These are phyloP conservation scores for Pseudonitzschia delicatissima DNA, from an alignment of 108 stramenopile genomes.

Conservation along the genomic window DNA sequence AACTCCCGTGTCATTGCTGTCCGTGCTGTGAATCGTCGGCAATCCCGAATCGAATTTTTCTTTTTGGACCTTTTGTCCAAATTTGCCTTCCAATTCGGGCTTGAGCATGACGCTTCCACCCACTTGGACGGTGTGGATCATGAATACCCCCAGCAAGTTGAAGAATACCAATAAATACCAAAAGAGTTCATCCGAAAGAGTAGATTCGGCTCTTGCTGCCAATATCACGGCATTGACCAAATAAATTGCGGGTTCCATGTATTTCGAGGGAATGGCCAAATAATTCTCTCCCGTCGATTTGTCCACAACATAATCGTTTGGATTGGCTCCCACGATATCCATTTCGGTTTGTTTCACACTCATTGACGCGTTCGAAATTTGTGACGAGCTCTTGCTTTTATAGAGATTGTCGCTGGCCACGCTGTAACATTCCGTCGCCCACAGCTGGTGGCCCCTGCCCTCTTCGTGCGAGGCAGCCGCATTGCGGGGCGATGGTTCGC, in stretches of 20 bases:
- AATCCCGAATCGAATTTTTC: neutral
- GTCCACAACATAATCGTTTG: conserved; percentile 6
- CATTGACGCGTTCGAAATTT: too few species aligned
- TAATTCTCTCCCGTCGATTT: conserved; percentile 2
- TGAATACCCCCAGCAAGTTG: conserved; percentile 47
- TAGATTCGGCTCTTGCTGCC: conserved; percentile 34
- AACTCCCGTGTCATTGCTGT: neutral
- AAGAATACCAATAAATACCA: conserved; percentile 60
- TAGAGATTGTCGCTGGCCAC: too few species aligned
- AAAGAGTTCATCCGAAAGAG: conserved; percentile 42
- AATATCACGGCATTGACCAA: conserved; percentile 48
- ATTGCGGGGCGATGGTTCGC: neutral
- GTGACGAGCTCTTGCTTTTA: too few species aligned
- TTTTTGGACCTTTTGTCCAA: neutral
- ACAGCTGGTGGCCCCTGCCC: conserved; percentile 33
- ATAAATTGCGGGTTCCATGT: conserved; percentile 19
- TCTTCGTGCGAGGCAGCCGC: neutral
- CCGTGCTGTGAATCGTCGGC: neutral
- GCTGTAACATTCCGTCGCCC: conserved; percentile 35
- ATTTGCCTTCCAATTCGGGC: neutral
- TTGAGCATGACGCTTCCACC: conserved; percentile 19
- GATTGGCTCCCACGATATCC: neutral
- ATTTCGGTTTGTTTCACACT: too few species aligned
- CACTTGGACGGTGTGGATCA: conserved; percentile 27
- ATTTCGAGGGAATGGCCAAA: conserved; percentile 14